Evolutionary conservation across 306 rosid species (phyloP).

Genomic region (Fragaria vesca): DNA sequence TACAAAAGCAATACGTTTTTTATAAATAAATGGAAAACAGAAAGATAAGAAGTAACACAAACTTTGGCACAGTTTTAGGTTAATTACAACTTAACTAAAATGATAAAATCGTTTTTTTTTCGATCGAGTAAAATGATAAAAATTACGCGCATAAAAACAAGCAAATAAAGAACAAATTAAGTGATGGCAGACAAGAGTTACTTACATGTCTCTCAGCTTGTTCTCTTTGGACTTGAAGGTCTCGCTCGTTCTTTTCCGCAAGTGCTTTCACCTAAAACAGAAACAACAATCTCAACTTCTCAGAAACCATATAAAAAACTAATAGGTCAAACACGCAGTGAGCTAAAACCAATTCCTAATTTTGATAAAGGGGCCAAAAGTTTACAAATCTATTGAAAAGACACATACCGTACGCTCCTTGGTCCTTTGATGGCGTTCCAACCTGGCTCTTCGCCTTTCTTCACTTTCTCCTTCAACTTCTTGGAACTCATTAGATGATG

Average conservation of each 20-base stretch:
- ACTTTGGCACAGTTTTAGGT: neutral
- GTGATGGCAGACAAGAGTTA: conserved; percentile 21
- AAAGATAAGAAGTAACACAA: neutral
- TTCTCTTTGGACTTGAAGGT: conserved; percentile 89
- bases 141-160: neutral
- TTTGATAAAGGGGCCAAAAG: conserved; percentile 12
- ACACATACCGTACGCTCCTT: conserved; percentile 81
- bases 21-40: neutral
- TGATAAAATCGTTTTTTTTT: neutral
- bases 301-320: conserved; percentile 15
- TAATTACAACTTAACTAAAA: neutral
- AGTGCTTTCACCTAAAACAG: conserved; percentile 70
- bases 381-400: conserved; percentile 9
- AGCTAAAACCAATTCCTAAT: neutral
- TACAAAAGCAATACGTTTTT: neutral
- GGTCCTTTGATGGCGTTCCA: conserved; percentile 91
- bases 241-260: conserved; percentile 96
- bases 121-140: neutral
- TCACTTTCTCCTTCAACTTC: conserved; percentile 93
- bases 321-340: neutral
- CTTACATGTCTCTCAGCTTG: conserved; percentile 98
- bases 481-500: conserved; percentile 73
- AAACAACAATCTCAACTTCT: conserved; percentile 23
- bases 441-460: conserved; percentile 88
- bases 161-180: neutral